phyloP scores from a whole-genome alignment of 352 stramenopile species.

The Aphanomyces invadans region DNA sequence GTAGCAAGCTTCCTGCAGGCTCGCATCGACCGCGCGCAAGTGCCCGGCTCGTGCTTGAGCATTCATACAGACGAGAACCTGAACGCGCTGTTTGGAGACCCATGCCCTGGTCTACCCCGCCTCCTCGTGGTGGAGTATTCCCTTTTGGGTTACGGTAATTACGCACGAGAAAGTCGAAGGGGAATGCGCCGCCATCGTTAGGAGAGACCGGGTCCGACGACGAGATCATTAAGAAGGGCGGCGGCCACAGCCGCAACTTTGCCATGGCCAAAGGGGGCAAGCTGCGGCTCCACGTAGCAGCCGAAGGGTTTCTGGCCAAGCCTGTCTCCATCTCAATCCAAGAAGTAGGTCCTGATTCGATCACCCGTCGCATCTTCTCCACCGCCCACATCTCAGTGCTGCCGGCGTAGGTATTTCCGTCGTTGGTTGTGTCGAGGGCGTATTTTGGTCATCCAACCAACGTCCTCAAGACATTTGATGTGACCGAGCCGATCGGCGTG shows the following conservation, averaged over 20 bases:
- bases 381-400: too few species aligned
- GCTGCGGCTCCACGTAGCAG: neutral
- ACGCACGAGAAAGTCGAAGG: neutral
- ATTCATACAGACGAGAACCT: neutral
- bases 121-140: slow-evolving; percentile 14
- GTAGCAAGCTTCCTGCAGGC: neutral
- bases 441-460: slow-evolving; percentile 25
- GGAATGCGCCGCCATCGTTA: neutral
- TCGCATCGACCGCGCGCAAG: neutral
- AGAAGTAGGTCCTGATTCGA: neutral
- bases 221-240: slow-evolving; percentile 18
- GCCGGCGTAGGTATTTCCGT: slow-evolving; percentile 7
- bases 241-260: slow-evolving; percentile 18
- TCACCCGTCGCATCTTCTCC: too few species aligned
- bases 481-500: slow-evolving; percentile 8
- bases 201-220: slow-evolving; percentile 11
- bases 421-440: slow-evolving; percentile 3
- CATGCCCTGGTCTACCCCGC: slow-evolving; percentile 8
- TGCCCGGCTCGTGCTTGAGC: neutral
- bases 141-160: slow-evolving; percentile 12
- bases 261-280: slow-evolving; percentile 3
- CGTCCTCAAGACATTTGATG: slow-evolving; percentile 20
- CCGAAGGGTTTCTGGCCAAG: slow-evolving; percentile 9
- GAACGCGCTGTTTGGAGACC: slow-evolving; percentile 15
- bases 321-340: slow-evolving; percentile 1